These are phyloP conservation scores for Helianthus tuberosus DNA, from an alignment of 129 eudicot genomes.

Conservation along the genomic window DNA sequence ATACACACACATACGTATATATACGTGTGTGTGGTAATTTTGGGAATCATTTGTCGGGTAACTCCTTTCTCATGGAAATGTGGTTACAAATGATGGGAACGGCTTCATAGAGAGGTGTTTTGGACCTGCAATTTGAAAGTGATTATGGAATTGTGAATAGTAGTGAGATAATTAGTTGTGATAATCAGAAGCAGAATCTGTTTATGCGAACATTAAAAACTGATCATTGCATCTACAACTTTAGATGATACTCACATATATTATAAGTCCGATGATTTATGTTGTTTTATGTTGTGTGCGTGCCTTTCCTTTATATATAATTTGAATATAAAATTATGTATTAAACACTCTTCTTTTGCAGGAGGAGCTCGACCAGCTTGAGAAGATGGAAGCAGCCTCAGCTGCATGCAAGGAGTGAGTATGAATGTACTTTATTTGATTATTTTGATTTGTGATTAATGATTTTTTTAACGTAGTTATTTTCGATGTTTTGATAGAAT, in stretches of 20 bases:
- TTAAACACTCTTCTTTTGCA: constrained; percentile 31
- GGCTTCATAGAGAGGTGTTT: neutral
- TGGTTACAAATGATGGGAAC: neutral
- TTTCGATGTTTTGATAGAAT: constrained; percentile 41
- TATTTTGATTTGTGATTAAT: neutral
- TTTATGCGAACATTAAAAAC: neutral
- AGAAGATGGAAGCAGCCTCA: constrained; percentile 75
- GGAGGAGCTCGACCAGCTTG: constrained; percentile 93
- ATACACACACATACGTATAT: too few species aligned
- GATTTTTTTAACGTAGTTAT: constrained; percentile 10
- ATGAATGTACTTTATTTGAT: constrained; percentile 1
- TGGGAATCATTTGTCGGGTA: neutral
- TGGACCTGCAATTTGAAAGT: neutral
- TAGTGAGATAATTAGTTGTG: neutral
- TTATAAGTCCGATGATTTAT: neutral
- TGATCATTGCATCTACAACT: neutral
- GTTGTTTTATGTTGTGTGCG: neutral
- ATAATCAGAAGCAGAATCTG: neutral
- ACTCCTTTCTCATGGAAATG: neutral
- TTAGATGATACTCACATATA: too few species aligned
- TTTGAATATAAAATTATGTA: neutral
- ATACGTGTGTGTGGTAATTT: neutral
- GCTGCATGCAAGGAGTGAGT: constrained; percentile 90
- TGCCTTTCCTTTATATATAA: neutral
- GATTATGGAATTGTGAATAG: neutral